Evolutionary conservation across 2,329 filamentous ascomycete genomes (phyloP).

Genomic region (Uncinocarpus reesii): DNA sequence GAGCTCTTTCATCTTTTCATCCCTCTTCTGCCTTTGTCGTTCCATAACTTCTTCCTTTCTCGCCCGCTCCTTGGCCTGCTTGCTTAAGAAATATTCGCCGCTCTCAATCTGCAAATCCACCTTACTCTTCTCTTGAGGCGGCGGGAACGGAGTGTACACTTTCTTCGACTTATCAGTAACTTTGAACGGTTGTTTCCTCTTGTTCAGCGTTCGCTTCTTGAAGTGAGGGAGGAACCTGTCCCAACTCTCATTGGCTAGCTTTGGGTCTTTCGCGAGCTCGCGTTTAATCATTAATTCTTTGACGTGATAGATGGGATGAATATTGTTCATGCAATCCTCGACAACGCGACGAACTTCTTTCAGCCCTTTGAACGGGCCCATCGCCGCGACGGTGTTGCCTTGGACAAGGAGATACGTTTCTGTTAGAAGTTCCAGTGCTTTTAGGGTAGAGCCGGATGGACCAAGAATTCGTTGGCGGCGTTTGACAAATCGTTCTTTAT

Average conservation of each 20-base stretch:
- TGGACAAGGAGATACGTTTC: conserved; percentile 90
- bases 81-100: conserved; percentile 91
- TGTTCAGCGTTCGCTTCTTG: conserved; percentile 83
- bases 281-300: conserved; percentile 93
- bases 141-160: conserved; percentile 92
- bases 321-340: conserved; percentile 93
- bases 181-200: conserved; percentile 69
- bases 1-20: conserved; percentile 74
- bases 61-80: conserved; percentile 80
- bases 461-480: conserved; percentile 84
- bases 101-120: conserved; percentile 95
- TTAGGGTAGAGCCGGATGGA: conserved; percentile 81
- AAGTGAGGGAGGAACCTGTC: conserved; percentile 94
- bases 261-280: conserved; percentile 80
- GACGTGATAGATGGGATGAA: conserved; percentile 84
- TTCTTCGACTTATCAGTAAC: conserved; percentile 92
- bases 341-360: conserved; percentile 86
- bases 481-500: conserved; percentile 94
- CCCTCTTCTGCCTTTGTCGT: conserved; percentile 76
- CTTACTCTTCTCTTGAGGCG: conserved; percentile 96
- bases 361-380: conserved; percentile 85
- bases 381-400: conserved; percentile 84
- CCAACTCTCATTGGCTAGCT: conserved; percentile 81
- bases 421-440: conserved; percentile 86
- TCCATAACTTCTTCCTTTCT: conserved; percentile 70